These are phyloP conservation scores for Berberis vulgaris DNA, from an alignment of 164 flowering plant species.

Conservation along the genomic window DNA sequence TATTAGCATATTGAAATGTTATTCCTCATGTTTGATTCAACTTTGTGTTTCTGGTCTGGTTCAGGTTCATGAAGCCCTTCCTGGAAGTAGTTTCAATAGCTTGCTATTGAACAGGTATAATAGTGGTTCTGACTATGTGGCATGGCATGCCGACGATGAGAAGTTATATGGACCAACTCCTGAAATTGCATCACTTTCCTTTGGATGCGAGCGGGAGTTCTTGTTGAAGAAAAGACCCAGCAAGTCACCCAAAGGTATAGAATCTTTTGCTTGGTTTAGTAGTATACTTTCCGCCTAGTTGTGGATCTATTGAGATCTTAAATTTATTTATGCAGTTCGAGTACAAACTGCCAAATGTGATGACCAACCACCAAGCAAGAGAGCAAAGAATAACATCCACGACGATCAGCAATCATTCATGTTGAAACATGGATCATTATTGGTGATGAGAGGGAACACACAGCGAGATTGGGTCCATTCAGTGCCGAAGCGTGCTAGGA, in stretches of 20 bases:
- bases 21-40: too few species aligned
- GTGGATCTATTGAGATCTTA: not conserved
- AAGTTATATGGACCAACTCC: conserved; percentile 82
- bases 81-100: conserved; percentile 83
- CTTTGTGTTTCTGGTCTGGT: conserved; percentile 2
- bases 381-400: conserved; percentile 25
- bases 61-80: conserved; percentile 74
- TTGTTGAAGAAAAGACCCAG: conserved; percentile 54
- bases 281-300: too few species aligned
- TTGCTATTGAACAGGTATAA: conserved; percentile 79
- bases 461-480: conserved; percentile 89
- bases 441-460: conserved; percentile 79
- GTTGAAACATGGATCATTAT: conserved; percentile 63
- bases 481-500: conserved; percentile 79
- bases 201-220: conserved; percentile 91
- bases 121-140: conserved; percentile 75
- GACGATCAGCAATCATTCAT: conserved; percentile 44
- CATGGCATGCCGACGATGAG: conserved; percentile 98
- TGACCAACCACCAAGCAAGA: conserved; percentile 43
- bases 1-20: too few species aligned
- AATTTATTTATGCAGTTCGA: conserved; percentile 8
- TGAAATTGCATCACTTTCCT: conserved; percentile 80
- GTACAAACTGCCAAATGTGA: conserved; percentile 17
- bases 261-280: too few species aligned
- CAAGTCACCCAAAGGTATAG: conserved; percentile 34